Base-by-base conservation (phyloP, 768 basidiomycete genomes). In the Termitomyces sp. region DNA sequence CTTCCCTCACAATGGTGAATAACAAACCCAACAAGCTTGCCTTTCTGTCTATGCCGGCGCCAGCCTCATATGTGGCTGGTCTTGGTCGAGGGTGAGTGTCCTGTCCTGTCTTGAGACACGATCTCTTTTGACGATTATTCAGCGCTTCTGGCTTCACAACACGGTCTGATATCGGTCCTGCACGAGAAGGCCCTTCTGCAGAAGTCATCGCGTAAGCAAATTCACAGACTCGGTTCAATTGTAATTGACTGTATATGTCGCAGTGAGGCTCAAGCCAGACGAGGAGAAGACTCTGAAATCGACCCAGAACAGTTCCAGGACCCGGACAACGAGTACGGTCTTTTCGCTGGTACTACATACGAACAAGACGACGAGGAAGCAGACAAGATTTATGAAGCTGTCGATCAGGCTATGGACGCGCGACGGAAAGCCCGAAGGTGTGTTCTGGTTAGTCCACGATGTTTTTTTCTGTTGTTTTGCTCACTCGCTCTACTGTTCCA, bases 331-430 rank as follows among this genome's bases (percentile, higher is more conserved):
- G 95, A 98, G 75, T 89, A 87, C 63, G 96, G 96, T 27, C 81
- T 98, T 6, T 98, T 99, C 69, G 92, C 95, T 4, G 95, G 95
- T 13, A 95, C 90, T 9, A 92, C 93, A 0, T 98, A 99, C 70
- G 95, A 99, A 70, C 88, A 90, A 58, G 97, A 98, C 63, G 97
- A 99, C 61, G 95, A 98, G 65, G 97, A 98, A 71, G 97, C 96
- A 0, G 96, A 98, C 72, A 83, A 82, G 69, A 97, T 97, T 54
- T 99, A 96, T 70, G 96, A 97, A 27, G 67, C 76, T n/a, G 95
- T 98, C 1, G 95, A 98, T 66, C 79, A 84, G 45, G 85, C 86
- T 31, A 95, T 99, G 90, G 96, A 98, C 69, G 81, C 87, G 42
- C 78, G 97, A 61, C 76, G 97, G 66, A 83, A 84, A 68, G 80